A percentile compares a stretch with the other conserved stretches of the same genome.
phyloP scores from a whole-genome alignment of 2,329 filamentous ascomycete species.

The Arthrobotrys musiformis region DNA sequence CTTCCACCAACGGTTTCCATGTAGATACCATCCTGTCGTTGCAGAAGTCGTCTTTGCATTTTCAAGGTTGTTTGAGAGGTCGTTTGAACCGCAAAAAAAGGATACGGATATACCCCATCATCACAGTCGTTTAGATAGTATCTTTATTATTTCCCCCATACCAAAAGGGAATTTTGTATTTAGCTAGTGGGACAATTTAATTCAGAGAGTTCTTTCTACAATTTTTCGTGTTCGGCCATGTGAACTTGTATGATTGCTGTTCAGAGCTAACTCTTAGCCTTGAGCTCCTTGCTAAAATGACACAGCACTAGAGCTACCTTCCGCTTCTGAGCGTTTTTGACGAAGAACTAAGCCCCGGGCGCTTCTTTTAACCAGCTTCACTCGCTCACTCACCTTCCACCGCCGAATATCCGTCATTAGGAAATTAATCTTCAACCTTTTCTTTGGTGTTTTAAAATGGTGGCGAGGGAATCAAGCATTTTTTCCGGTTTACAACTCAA shows the following conservation, averaged over 20 bases:
- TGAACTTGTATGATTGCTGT: neutral
- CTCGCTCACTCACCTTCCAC: neutral
- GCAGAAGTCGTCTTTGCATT: neutral
- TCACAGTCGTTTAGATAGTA: slow-evolving; percentile 48
- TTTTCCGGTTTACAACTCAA: no score
- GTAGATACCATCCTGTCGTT: slow-evolving; percentile 50
- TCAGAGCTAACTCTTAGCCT: neutral
- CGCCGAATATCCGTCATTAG: neutral
- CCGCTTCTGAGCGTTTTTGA: neutral
- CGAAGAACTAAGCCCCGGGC: neutral
- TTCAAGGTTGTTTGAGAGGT: slow-evolving; percentile 1
- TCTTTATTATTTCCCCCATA: neutral
- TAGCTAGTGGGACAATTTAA: neutral
- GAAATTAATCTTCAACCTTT: neutral
- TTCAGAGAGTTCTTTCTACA: neutral
- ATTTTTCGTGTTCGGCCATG: neutral
- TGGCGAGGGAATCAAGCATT: neutral
- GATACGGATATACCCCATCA: slow-evolving; percentile 49
- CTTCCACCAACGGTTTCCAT: slow-evolving; percentile 23
- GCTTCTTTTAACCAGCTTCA: neutral
- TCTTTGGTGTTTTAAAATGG: neutral
- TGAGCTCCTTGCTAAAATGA: neutral
- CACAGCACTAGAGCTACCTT: neutral
- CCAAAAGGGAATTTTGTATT: neutral
- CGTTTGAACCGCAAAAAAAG: slow-evolving; percentile 25